Percentiles rank a stretch among this genome's conserved stretches.
These are phyloP conservation scores for Nitzschia sp. DNA, from an alignment of 108 stramenopile species.

Conservation along the genomic window DNA sequence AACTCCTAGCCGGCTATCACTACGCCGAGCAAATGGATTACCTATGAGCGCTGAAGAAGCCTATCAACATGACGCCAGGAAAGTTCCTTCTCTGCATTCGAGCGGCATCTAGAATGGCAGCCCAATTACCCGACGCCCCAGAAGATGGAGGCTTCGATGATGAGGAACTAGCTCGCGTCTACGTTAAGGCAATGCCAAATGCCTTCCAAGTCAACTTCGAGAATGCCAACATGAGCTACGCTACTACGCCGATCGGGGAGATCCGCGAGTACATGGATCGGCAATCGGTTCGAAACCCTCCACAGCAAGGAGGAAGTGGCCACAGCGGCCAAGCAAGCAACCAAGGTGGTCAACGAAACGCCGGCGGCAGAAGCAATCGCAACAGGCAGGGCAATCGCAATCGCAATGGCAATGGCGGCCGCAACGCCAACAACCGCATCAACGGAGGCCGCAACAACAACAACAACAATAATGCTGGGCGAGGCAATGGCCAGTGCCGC, in stretches of 20 bases:
- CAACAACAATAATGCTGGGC: not conserved
- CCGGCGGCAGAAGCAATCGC: not conserved
- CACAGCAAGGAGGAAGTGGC: not conserved
- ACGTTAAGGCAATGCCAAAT: too few relatives aligned
- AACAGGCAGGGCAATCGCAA: not conserved
- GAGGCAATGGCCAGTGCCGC: not conserved
- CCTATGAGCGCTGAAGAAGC: not conserved
- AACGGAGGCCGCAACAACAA: not conserved
- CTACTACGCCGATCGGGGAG: not conserved
- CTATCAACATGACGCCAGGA: too few relatives aligned
- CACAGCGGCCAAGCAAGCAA: not conserved
- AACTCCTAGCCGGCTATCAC: conserved; percentile 1
- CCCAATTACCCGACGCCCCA: not conserved
- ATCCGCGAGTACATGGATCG: too few relatives aligned
- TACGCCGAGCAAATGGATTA: not conserved
- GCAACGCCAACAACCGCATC: not conserved
- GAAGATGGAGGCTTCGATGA: too few relatives aligned
- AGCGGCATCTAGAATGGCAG: not conserved
- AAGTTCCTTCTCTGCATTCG: not conserved
- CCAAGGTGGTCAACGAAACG: not conserved
- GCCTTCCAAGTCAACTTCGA: too few relatives aligned
- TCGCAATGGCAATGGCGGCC: not conserved
- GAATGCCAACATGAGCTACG: too few relatives aligned
- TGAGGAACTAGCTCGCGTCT: not conserved
- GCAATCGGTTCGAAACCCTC: too few relatives aligned